phyloP scores from a whole-genome alignment of 805 yeast genomes.

The Naumovozyma dairenensis region DNA sequence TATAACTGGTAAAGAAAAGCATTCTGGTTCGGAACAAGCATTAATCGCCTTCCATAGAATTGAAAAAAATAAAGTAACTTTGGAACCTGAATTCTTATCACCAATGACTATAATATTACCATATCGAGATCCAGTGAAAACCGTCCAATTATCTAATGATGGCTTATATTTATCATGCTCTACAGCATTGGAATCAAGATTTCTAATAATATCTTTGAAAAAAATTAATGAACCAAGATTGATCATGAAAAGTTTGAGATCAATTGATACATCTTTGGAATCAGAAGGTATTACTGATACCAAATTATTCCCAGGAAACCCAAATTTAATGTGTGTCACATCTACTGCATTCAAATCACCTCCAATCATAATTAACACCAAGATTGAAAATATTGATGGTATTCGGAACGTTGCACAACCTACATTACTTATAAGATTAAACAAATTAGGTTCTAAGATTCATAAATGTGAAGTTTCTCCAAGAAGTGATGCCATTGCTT shows the following conservation, averaged over 20 bases:
- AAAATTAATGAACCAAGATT: constrained; percentile 56
- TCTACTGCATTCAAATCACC: constrained; percentile 56
- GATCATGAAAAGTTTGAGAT: constrained; percentile 57
- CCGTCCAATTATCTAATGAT: constrained; percentile 61
- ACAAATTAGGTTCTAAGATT: constrained; percentile 72
- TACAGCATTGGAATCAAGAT: constrained; percentile 58
- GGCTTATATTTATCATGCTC: constrained; percentile 66
- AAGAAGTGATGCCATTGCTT: constrained; percentile 76
- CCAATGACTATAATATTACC: constrained; percentile 74
- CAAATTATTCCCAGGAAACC: constrained; percentile 59
- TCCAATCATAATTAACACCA: constrained; percentile 59
- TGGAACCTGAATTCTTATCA: constrained; percentile 30
- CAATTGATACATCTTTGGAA: constrained; percentile 56
- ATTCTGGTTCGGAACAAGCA: constrained; percentile 64
- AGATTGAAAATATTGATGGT: constrained; percentile 37
- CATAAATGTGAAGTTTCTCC: constrained; percentile 73
- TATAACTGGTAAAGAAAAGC: constrained; percentile 67
- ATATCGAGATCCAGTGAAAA: constrained; percentile 73
- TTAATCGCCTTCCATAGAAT: constrained; percentile 51
- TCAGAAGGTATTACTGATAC: constrained; percentile 85
- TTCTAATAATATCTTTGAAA: constrained; percentile 60
- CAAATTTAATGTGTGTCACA: constrained; percentile 43
- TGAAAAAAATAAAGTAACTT: constrained; percentile 13
- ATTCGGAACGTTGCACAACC: constrained; percentile 47
- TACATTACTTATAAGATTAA: constrained; percentile 48